A percentile compares a stretch with the other conserved stretches of the same genome.
phyloP scores from a whole-genome alignment of 1,284 basidiomycete species.

The Paramarasmius palmivorus region DNA sequence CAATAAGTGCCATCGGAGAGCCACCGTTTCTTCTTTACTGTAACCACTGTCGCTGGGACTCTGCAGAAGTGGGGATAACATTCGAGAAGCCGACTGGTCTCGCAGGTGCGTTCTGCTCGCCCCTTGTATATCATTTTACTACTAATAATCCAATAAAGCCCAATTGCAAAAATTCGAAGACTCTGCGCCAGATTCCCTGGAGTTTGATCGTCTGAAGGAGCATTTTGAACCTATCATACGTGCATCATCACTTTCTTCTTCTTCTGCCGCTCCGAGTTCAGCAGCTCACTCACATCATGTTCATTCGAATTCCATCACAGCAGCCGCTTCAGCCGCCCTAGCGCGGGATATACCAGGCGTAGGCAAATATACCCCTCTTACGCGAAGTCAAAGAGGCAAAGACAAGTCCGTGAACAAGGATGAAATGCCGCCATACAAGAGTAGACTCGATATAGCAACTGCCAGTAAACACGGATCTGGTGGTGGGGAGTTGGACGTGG shows the following conservation, averaged over 20 bases:
- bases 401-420: conserved; percentile 68
- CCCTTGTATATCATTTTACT: background rate
- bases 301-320: conserved; percentile 79
- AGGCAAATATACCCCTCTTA: conserved; percentile 67
- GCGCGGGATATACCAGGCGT: conserved; percentile 80
- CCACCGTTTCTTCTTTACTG: conserved; percentile 92
- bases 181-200: conserved; percentile 79
- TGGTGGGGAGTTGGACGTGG: conserved; percentile 70
- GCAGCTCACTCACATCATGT: conserved; percentile 61
- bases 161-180: conserved; percentile 89
- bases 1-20: conserved; percentile 65
- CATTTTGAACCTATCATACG: conserved; percentile 91
- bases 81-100: conserved; percentile 97
- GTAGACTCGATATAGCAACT: conserved; percentile 61
- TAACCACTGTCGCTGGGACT: conserved; percentile 94
- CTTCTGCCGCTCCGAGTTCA: conserved; percentile 45
- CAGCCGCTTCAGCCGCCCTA: conserved; percentile 81
- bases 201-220: conserved; percentile 91
- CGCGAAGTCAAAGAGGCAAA: conserved; percentile 46
- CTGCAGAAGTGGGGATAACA: conserved; percentile 83
- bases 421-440: conserved; percentile 74
- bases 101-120: conserved; percentile 57
- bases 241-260: conserved; percentile 70
- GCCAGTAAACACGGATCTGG: conserved; percentile 53
- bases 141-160: conserved; percentile 43